Evolutionary conservation across 495 filamentous ascomycete genomes (phyloP).

Genomic region (Chaetomium cochliodes): DNA sequence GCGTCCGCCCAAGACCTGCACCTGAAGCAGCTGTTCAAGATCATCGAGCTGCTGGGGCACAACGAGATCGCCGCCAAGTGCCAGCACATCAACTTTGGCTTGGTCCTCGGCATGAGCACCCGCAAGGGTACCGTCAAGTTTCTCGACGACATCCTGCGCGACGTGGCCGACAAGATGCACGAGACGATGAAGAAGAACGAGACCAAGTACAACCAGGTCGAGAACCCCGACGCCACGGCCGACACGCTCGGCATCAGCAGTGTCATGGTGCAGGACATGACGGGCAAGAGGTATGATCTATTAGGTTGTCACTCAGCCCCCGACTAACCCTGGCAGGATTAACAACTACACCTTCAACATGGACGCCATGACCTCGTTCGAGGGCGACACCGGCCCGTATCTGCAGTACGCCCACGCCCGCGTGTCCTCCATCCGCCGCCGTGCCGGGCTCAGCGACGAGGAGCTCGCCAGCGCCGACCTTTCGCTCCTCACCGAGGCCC

Average conservation of each 20-base stretch:
- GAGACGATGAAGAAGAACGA: slow-evolving; percentile 63
- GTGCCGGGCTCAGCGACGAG: slow-evolving; percentile 50
- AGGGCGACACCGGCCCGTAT: slow-evolving; percentile 69
- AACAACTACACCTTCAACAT: slow-evolving; percentile 66
- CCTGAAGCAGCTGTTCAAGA: slow-evolving; percentile 64
- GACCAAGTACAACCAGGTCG: slow-evolving; percentile 59
- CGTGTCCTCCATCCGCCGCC: slow-evolving; percentile 60
- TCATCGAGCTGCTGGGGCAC: slow-evolving; percentile 58
- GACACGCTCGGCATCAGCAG: slow-evolving; percentile 61
- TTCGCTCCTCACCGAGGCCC: slow-evolving; percentile 56
- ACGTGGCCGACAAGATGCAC: slow-evolving; percentile 63
- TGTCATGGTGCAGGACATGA: slow-evolving; percentile 68
- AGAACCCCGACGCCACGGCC: slow-evolving; percentile 53
- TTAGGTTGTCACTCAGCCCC: not conserved
- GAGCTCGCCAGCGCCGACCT: slow-evolving; percentile 58
- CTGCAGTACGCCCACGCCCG: slow-evolving; percentile 68
- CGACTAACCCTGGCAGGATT: slow-evolving; percentile 40
- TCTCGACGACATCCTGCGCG: slow-evolving; percentile 61
- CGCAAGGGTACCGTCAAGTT: slow-evolving; percentile 57
- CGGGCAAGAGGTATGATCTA: slow-evolving; percentile 55
- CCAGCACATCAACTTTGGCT: slow-evolving; percentile 63
- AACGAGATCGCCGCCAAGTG: slow-evolving; percentile 57
- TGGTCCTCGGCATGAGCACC: slow-evolving; percentile 63
- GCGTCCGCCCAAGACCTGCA: slow-evolving; percentile 61
- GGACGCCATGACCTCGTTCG: slow-evolving; percentile 65